Evolutionary conservation across 352 stramenopile genomes (phyloP).

Genomic region (Pythium sp.): DNA sequence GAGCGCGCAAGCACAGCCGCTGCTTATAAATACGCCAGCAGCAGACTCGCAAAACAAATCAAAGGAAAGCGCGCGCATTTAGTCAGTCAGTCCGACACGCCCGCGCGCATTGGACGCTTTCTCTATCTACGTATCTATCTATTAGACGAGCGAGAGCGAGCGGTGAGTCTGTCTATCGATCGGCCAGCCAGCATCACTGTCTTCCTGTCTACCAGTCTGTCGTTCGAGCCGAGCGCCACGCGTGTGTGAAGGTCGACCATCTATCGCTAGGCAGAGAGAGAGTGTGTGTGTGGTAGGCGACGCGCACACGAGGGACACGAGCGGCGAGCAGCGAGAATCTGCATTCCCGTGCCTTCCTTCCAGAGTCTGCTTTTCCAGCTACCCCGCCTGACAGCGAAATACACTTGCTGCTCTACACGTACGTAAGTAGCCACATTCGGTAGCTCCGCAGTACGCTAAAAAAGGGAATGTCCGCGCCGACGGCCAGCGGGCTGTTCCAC

Average conservation of each 20-base stretch:
- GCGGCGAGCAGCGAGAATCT: neutral
- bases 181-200: neutral
- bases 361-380: neutral
- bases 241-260: neutral
- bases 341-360: neutral
- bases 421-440: neutral
- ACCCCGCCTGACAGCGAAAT: no score
- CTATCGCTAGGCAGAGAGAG: neutral
- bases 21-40: slow-evolving; percentile 7
- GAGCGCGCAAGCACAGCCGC: neutral
- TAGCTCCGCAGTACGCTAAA: neutral
- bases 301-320: neutral
- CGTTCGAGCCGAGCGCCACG: neutral
- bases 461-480: slow-evolving; percentile 12
- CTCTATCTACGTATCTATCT: neutral
- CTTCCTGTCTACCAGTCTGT: neutral
- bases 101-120: neutral
- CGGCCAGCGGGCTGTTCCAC: slow-evolving; percentile 28
- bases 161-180: neutral
- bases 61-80: slow-evolving; percentile 3
- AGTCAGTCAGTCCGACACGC: neutral
- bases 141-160: neutral
- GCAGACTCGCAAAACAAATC: neutral
- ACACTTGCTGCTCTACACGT: neutral
- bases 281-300: neutral